Evolutionary conservation across 495 filamentous ascomycete species (phyloP).

Genomic region (Neurospora sp.): DNA sequence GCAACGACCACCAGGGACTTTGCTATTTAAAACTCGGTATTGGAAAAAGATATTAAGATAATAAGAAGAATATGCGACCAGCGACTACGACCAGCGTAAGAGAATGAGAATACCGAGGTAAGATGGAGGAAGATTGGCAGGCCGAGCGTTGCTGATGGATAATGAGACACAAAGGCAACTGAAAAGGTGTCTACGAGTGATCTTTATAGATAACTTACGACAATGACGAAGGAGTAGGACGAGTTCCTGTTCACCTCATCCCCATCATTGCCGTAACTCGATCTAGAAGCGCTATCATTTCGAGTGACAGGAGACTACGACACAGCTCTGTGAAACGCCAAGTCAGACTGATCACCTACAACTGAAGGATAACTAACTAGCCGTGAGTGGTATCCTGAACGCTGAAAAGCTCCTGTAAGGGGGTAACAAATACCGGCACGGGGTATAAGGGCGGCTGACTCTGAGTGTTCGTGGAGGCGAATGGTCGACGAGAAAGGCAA

Average conservation of each 20-base stretch:
- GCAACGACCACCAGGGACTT: not conserved
- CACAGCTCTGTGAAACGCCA: not conserved
- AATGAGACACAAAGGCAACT: slow-evolving; percentile 17
- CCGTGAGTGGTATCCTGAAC: not conserved
- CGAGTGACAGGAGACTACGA: not conserved
- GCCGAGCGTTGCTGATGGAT: slow-evolving; percentile 27
- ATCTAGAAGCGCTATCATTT: not conserved
- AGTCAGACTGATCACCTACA: not conserved
- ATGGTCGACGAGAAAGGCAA: not conserved
- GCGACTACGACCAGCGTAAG: slow-evolving; percentile 30
- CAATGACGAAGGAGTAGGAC: not conserved
- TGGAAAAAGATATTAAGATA: slow-evolving; percentile 2
- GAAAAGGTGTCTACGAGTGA: not conserved
- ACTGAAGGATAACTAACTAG: not conserved
- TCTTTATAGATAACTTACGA: not conserved
- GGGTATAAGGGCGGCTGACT: not conserved
- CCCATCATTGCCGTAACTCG: not conserved
- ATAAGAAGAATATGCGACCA: slow-evolving; percentile 23
- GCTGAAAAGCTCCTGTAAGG: not conserved
- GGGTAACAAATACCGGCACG: not conserved
- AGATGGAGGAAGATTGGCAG: slow-evolving; percentile 20
- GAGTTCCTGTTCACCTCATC: not conserved
- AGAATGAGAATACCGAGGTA: slow-evolving; percentile 9
- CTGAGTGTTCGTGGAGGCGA: not conserved
- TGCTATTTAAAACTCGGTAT: not conserved